A percentile compares a stretch with the other conserved stretches of the same genome.
These are phyloP conservation scores for Thamnidium elegans DNA, from an alignment of 192 early-diverging fungal species.

Conservation along the genomic window DNA sequence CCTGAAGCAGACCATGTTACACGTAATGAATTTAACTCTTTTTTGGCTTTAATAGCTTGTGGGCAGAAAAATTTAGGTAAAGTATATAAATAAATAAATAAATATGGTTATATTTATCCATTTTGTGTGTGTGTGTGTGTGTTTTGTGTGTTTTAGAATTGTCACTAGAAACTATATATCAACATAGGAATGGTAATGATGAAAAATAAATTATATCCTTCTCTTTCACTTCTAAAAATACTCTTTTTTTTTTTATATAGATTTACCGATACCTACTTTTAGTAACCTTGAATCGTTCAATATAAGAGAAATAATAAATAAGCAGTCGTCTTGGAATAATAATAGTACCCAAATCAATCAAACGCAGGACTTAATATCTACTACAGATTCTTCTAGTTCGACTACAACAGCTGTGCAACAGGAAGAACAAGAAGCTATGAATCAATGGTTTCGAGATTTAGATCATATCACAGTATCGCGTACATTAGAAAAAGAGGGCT, in stretches of 20 bases:
- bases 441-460: constrained; percentile 53
- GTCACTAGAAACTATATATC: constrained; percentile 63
- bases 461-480: constrained; percentile 54
- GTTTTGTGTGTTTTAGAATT: constrained; percentile 37
- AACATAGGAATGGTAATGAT: constrained; percentile 57
- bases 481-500: constrained; percentile 51
- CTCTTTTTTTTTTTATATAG: not conserved
- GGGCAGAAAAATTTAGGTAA: constrained; percentile 79
- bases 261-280: constrained; percentile 51
- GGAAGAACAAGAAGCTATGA: constrained; percentile 24
- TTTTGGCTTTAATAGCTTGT: constrained; percentile 65
- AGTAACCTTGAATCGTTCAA: constrained; percentile 43
- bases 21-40: constrained; percentile 68
- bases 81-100: not conserved
- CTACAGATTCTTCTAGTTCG: too few species aligned
- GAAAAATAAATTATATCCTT: not conserved
- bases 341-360: not conserved
- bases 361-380: not conserved
- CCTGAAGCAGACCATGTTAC: constrained; percentile 46
- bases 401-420: constrained; percentile 1
- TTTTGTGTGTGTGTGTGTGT: too few species aligned
- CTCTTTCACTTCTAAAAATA: not conserved
- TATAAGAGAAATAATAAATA: not conserved
- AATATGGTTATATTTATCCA: not conserved
- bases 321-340: not conserved